Evolutionary conservation across 495 filamentous ascomycete species (phyloP).

Genomic region (Aspergillus homomorphus): DNA sequence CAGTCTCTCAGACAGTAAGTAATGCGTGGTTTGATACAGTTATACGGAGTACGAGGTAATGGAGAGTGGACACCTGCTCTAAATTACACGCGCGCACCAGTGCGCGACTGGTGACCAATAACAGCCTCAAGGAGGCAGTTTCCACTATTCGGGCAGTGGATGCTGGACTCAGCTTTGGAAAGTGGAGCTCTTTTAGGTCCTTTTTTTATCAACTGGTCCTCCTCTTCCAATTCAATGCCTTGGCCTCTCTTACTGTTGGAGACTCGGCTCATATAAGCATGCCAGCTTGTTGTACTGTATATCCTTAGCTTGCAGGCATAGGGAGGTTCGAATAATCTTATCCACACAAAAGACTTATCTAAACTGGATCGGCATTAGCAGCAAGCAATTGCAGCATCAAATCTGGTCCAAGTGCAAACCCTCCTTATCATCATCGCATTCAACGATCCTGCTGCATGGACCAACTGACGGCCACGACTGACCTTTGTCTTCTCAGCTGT

Average conservation of each 20-base stretch:
- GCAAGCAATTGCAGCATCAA: not conserved
- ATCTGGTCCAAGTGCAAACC: not conserved
- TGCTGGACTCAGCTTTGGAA: constrained; percentile 11
- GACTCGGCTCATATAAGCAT: too few species aligned
- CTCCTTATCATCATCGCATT: not conserved
- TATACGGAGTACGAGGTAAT: too few species aligned
- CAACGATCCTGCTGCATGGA: not conserved
- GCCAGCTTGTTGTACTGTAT: too few species aligned
- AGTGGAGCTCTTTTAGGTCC: not conserved
- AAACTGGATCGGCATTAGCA: too few species aligned
- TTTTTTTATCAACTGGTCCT: not conserved
- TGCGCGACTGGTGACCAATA: constrained; percentile 21
- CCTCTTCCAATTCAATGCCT: too few species aligned
- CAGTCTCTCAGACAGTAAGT: too few species aligned
- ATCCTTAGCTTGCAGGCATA: too few species aligned
- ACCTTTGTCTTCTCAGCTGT: not conserved
- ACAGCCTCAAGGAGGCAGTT: constrained; percentile 4
- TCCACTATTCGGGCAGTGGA: constrained; percentile 24
- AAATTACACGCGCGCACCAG: constrained; percentile 14
- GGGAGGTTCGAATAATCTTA: too few species aligned
- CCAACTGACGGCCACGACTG: not conserved
- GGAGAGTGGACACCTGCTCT: not conserved
- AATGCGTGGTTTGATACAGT: too few species aligned
- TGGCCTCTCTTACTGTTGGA: too few species aligned
- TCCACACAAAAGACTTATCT: too few species aligned